Conservation (phyloP, 2,329 filamentous ascomycete genomes). For the Cladosporium oxysporum region DNA sequence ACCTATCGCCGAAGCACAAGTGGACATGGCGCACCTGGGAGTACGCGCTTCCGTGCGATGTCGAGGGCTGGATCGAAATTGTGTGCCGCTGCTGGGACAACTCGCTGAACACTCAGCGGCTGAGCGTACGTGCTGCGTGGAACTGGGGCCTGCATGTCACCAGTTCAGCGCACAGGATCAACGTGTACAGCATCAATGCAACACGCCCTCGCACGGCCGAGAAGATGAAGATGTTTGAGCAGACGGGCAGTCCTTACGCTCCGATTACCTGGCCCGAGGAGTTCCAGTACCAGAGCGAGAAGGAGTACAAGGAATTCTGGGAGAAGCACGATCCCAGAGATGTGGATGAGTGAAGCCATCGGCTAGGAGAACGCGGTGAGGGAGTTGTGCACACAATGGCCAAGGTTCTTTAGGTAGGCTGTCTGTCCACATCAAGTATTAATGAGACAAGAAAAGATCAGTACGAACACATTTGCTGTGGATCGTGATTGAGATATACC, state of each 20-base stretch:
- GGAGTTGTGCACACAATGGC: not conserved
- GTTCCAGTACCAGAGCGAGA: slow-evolving; percentile 32
- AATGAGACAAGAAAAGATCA: not conserved
- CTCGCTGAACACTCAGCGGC: slow-evolving; percentile 61
- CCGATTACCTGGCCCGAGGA: slow-evolving; percentile 39
- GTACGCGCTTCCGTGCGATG: slow-evolving; percentile 57
- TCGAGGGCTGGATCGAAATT: slow-evolving; percentile 63
- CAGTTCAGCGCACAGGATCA: slow-evolving; percentile 41
- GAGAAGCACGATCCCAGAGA: slow-evolving; percentile 34
- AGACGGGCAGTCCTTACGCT: slow-evolving; percentile 36
- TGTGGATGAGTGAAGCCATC: slow-evolving; percentile 16
- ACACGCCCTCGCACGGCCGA: slow-evolving; percentile 31
- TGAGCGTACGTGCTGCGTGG: slow-evolving; percentile 57
- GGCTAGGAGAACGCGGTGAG: too few species aligned
- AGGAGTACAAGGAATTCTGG: slow-evolving; percentile 39
- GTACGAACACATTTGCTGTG: not conserved
- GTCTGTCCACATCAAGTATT: not conserved
- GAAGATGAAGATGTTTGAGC: slow-evolving; percentile 35
- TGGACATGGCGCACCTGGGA: slow-evolving; percentile 62
- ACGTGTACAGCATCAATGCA: slow-evolving; percentile 42
- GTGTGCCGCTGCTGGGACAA: slow-evolving; percentile 64
- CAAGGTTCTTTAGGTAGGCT: not conserved
- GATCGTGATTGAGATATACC: not conserved
- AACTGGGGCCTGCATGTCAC: slow-evolving; percentile 47
- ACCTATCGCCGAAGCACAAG: slow-evolving; percentile 56